Conservation (phyloP, 2,329 filamentous ascomycete genomes). For the Dryadomyces quercivorus region DNA sequence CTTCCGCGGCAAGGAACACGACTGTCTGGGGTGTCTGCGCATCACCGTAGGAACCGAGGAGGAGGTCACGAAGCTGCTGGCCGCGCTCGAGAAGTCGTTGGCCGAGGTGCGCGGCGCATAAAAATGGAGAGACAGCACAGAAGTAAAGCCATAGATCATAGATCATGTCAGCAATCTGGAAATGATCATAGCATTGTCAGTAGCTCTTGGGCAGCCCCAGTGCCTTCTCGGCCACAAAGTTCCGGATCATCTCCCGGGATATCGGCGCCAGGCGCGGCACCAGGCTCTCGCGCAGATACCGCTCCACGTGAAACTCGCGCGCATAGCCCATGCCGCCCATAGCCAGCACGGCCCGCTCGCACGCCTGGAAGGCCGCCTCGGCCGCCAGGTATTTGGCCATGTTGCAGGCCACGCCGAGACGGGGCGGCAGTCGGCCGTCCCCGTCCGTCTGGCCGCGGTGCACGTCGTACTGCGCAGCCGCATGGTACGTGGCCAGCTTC, state of each 20-base stretch:
- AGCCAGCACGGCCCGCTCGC: too few relatives aligned
- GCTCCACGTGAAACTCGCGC: constrained; percentile 51
- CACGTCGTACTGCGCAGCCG: constrained; percentile 48
- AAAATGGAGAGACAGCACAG: constrained; percentile 23
- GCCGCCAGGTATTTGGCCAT: too few relatives aligned
- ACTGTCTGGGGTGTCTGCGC: constrained; percentile 76
- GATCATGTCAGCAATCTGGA: constrained; percentile 37
- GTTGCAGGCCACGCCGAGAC: too few relatives aligned
- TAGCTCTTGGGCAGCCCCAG: too few relatives aligned
- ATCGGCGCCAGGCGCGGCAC: constrained; percentile 54
- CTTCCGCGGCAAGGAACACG: constrained; percentile 85
- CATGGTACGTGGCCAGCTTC: constrained; percentile 52
- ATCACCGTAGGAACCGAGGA: constrained; percentile 86
- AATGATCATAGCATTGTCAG: too few relatives aligned
- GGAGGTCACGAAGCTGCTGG: constrained; percentile 70
- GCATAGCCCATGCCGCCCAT: too few relatives aligned
- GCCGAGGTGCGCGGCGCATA: constrained; percentile 30
- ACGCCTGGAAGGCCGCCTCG: too few relatives aligned
- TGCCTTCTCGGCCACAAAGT: too few relatives aligned
- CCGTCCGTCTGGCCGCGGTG: background rate
- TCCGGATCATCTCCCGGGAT: constrained; percentile 63
- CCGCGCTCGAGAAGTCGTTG: constrained; percentile 45
- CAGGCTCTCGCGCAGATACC: constrained; percentile 51
- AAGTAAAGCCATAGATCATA: constrained; percentile 9
- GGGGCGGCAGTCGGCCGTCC: too few relatives aligned